These are phyloP conservation scores for Claviceps sorghi DNA, from an alignment of 2,329 filamentous ascomycete species.

Conservation along the genomic window DNA sequence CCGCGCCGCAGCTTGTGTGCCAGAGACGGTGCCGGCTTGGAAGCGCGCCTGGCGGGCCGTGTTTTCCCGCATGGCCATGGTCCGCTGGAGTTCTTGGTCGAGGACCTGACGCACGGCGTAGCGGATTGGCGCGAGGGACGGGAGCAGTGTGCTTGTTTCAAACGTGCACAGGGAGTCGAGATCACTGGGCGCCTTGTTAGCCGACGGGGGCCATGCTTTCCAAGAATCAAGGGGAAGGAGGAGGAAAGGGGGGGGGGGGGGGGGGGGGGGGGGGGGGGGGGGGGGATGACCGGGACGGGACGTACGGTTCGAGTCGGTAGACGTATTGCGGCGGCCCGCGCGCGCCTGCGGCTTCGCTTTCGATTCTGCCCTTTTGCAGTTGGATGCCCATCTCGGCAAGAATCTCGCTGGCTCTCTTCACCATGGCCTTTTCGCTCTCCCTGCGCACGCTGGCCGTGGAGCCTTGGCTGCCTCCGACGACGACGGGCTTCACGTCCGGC, in stretches of 20 bases:
- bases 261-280: too few species aligned
- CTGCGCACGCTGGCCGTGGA: conserved; percentile 75
- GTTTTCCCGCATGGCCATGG: conserved; percentile 51
- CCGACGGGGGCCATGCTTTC: background rate
- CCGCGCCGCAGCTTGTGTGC: background rate
- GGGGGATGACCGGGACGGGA: conserved; percentile 12
- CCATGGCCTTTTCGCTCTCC: conserved; percentile 68
- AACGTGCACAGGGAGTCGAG: conserved; percentile 70
- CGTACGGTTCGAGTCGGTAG: conserved; percentile 89
- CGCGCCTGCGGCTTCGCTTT: conserved; percentile 45
- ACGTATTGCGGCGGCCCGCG: conserved; percentile 58
- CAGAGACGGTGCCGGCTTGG: conserved; percentile 30
- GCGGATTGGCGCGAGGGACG: conserved; percentile 57
- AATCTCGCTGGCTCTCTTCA: conserved; percentile 63
- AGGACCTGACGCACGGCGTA: conserved; percentile 89
- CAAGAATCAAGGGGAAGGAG: background rate
- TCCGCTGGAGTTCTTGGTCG: conserved; percentile 74
- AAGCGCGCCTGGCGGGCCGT: conserved; percentile 52
- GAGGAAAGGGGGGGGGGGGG: too few species aligned
- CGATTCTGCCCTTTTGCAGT: conserved; percentile 69
- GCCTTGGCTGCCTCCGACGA: conserved; percentile 54
- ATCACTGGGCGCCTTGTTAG: conserved; percentile 24
- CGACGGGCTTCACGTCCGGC: conserved; percentile 80
- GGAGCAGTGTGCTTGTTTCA: conserved; percentile 46
- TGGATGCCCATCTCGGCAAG: conserved; percentile 71